A percentile compares a stretch with the other conserved stretches of the same genome.
These are phyloP conservation scores for Wallacemonas sp. DNA, from an alignment of 208 protist genomes.

Conservation along the genomic window DNA sequence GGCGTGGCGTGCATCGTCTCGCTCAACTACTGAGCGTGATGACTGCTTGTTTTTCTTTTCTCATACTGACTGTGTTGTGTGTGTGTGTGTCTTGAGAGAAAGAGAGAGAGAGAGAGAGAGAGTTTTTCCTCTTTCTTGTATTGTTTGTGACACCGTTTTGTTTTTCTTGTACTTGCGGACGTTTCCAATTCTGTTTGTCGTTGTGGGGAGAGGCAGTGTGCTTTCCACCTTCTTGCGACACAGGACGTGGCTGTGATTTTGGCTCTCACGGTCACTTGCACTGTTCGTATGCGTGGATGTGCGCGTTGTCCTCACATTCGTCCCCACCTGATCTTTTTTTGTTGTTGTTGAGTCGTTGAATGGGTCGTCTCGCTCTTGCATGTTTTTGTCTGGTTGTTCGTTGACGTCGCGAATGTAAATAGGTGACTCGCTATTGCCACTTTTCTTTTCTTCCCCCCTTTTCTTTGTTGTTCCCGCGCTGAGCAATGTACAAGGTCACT, in stretches of 20 bases:
- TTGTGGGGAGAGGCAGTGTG: no score
- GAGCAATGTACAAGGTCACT: neutral
- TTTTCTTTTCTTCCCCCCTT: neutral
- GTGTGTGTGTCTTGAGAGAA: no score
- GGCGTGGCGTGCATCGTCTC: slow-evolving; percentile 91
- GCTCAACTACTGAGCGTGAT: slow-evolving; percentile 68
- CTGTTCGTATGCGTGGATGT: slow-evolving; percentile 11
- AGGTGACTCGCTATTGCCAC: neutral
- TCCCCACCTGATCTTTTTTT: slow-evolving; percentile 12
- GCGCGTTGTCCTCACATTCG: no score
- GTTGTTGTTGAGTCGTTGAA: neutral
- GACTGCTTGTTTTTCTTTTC: slow-evolving; percentile 7
- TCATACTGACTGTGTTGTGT: no score
- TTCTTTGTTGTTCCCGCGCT: no score
- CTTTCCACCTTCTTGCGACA: no score
- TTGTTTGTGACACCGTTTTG: no score
- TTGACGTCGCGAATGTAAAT: neutral
- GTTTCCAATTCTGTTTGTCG: slow-evolving; percentile 10
- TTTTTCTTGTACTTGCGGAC: no score
- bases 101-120: no score
- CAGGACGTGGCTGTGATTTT: no score
- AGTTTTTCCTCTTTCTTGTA: no score
- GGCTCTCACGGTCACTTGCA: neutral
- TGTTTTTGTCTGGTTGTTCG: neutral
- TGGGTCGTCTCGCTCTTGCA: no score